Conservation (phyloP, 2,329 filamentous ascomycete genomes). For the Colletotrichum sp. region DNA sequence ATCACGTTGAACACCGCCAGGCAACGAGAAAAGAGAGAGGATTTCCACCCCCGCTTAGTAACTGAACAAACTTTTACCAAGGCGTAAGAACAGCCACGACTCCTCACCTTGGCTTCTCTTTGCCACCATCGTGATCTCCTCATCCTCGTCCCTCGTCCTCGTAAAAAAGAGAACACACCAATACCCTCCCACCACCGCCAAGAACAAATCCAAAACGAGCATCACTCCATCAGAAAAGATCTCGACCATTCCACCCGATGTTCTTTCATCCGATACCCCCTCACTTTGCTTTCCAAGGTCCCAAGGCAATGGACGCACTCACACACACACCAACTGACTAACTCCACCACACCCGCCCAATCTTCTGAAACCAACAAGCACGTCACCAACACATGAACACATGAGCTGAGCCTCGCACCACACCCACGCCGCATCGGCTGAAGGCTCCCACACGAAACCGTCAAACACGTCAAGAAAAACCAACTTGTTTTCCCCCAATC, state of each 20-base stretch:
- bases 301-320: not conserved
- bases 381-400: not conserved
- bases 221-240: not conserved
- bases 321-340: not conserved
- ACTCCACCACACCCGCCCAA: not conserved
- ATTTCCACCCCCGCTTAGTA: not conserved
- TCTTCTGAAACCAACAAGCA: not conserved
- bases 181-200: not conserved
- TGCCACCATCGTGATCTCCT: not conserved
- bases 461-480: not conserved
- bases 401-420: not conserved
- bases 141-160: not conserved
- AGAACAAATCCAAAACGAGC: not conserved
- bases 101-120: slow-evolving; percentile 1
- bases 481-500: not conserved
- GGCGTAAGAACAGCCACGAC: not conserved
- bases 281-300: not conserved
- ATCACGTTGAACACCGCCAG: not conserved
- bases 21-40: not conserved
- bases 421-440: not conserved
- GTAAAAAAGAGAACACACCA: not conserved
- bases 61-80: not conserved
- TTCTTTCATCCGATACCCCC: not conserved
- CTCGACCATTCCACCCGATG: not conserved
- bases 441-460: slow-evolving; percentile 15